Conservation (phyloP, 2,329 filamentous ascomycete genomes). For the Cyphellophora europaea region DNA sequence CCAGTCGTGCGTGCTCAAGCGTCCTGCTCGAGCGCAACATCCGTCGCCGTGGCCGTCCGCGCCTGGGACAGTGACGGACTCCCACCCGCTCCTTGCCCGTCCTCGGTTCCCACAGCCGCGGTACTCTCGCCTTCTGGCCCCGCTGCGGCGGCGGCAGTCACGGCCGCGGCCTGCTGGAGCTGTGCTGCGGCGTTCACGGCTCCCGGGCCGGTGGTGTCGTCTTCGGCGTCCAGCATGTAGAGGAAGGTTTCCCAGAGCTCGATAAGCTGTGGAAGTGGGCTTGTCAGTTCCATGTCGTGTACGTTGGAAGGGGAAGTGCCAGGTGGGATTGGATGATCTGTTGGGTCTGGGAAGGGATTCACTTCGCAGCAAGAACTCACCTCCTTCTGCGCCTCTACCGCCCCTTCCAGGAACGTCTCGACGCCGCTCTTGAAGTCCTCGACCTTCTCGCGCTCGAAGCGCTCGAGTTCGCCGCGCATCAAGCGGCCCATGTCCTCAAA, state of each 20-base stretch:
- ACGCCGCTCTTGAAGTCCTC: conserved; percentile 98
- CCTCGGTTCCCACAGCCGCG: no score
- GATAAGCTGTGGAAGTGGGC: conserved; percentile 56
- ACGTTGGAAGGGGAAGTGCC: no score
- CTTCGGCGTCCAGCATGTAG: conserved; percentile 88
- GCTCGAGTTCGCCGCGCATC: conserved; percentile 82
- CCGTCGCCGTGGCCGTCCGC: not conserved
- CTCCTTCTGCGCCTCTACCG: conserved; percentile 97
- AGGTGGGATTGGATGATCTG: no score
- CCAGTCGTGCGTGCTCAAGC: no score
- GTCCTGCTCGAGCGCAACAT: not conserved
- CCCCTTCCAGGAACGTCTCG: conserved; percentile 93
- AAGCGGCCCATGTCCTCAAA: conserved; percentile 97
- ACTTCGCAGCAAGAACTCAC: conserved; percentile 46
- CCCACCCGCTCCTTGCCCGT: no score
- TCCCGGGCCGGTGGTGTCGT: conserved; percentile 35
- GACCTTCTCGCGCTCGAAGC: conserved; percentile 94
- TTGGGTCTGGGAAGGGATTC: not conserved
- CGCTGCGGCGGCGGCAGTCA: no score
- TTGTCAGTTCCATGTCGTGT: no score
- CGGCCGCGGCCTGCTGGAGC: no score
- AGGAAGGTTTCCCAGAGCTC: conserved; percentile 99
- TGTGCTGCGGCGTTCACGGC: not conserved
- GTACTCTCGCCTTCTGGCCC: no score
- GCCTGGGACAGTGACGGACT: not conserved